A percentile compares a stretch with the other conserved stretches of the same genome.
These are phyloP conservation scores for Ailanthus altissimus DNA, from an alignment of 345 rosid genomes.

Conservation along the genomic window DNA sequence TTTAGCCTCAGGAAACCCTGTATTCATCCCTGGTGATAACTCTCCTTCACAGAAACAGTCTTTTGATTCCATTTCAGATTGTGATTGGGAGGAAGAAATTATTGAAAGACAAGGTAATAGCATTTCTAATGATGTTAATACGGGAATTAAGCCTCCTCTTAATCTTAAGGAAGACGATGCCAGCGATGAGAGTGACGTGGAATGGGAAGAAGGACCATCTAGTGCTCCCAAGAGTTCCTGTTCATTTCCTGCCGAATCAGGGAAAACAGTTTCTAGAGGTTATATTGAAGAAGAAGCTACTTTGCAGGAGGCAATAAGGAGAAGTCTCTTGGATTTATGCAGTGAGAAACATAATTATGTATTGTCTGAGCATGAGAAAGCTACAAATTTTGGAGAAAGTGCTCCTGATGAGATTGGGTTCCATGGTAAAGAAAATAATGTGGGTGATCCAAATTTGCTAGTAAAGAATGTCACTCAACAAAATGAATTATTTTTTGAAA, in stretches of 20 bases:
- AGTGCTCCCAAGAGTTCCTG: conserved; percentile 29
- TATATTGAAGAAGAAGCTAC: conserved; percentile 75
- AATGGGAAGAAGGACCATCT: conserved; percentile 64
- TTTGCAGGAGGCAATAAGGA: conserved; percentile 83
- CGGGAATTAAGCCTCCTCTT: conserved; percentile 34
- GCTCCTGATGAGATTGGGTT: conserved; percentile 22
- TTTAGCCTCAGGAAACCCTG: conserved; percentile 64
- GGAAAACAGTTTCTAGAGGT: conserved; percentile 53
- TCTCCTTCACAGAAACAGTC: conserved; percentile 33
- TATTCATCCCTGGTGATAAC: conserved; percentile 44
- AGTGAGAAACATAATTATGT: conserved; percentile 28
- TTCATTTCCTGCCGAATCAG: conserved; percentile 31
- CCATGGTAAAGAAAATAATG: conserved; percentile 33
- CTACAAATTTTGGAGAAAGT: conserved; percentile 26
- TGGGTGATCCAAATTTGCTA: conserved; percentile 18
- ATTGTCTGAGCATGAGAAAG: conserved; percentile 20
- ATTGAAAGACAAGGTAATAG: conserved; percentile 30
- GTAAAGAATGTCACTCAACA: conserved; percentile 22
- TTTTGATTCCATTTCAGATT: conserved; percentile 56
- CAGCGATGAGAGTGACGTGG: conserved; percentile 60
- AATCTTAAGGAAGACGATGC: conserved; percentile 29
- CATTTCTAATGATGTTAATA: conserved; percentile 25
- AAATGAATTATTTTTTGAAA: conserved; percentile 30
- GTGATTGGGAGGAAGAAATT: conserved; percentile 69
- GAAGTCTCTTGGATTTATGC: conserved; percentile 66